Base-by-base conservation (phyloP, 2,329 filamentous ascomycete genomes). In the Blastomyces emzantsi region DNA sequence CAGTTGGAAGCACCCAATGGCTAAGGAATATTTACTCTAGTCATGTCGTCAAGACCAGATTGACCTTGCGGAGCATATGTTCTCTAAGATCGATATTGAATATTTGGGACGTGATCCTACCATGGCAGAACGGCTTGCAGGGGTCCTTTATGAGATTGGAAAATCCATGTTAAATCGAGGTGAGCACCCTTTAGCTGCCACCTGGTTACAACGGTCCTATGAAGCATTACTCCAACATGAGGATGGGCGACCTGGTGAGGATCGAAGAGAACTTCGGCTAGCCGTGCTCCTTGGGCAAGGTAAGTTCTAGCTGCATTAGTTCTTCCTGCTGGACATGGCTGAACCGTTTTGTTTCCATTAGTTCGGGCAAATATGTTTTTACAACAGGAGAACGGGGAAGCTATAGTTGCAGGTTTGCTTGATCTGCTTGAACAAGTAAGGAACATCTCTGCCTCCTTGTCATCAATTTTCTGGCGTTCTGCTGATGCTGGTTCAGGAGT, bases 11-110 rank as follows among this genome's bases (percentile, higher is more conserved):
- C 36, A 1, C 8, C 28, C 63, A 39, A 60, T 67, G n/a, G 62
- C 47, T 33, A 22, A 49, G 51, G 66, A 41, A 33, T 25, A n/a
- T 17, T 39, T 36, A 22, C 15, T 8, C 41, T 64, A 93, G 90
- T 83, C 87, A 39, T 96, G 88, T 86, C 85, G 86, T 69, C 87
- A 92, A 70, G 81, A 84, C 51, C 84, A 87, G 51, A 79, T 89
- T 17, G 89, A 93, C 64, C 83, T 92, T 58, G 90, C 90, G 36
- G 90, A 96, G 62, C 85, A 90, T 73, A 85, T 94, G 80, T 92
- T 88, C 73, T 75, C 75, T 45, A 89, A 89, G 69, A 75, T 85
- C 57, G 69, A 76, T 65, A n/a, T 73, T 76, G 11, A 73, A 69
- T 47, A 70, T 69, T 28, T 69, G 61, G 62, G 71, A 0, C 72